Evolutionary conservation across 163 green algal species (phyloP), one percentile per base, ranked within the genome.

Genomic region (Chloromonas sp.): DNA sequence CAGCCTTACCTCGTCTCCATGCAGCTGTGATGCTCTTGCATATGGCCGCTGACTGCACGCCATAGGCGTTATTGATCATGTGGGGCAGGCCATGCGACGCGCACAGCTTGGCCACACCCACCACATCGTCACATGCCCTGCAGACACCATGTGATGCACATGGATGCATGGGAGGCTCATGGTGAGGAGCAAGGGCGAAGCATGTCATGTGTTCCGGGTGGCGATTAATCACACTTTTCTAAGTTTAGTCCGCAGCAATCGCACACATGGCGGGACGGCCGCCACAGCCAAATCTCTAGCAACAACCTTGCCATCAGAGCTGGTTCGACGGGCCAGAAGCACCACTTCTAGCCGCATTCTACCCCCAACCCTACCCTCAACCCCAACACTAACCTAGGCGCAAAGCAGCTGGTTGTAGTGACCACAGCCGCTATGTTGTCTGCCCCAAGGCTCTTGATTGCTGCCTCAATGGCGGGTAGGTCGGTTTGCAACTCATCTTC

Each of bases 41-140:
- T 0, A 94, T 82, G 60, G 82, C 74, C 14, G 87, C 82, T 84
- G 85, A 86, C 91, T 98, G 97, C 59, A 99, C 94, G 1, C 97
- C 97, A 86, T 99, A 99, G 1, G 97, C 97, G 84, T 99, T 98
- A 91, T 99, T 99, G 88, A 99, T 92, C 0, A 99, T 86, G 92
- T 99, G 97, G 0, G 89, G 86, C 13, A 99, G 83, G 60, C 89
- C 92, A 0, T 81, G 14, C 8, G 60, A 59, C 2, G 81, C 85
- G 83, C 95, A 98, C 81, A 99, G 87, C 85, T 92, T 94, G n/a
- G 96, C 96, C 0, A 99, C 88, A 87, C 58, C 81, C 58, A 96
- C 87, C 1, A 97, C 87, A 79, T 95, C 89, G 89, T 98, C 96
- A 5, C 88, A 70, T 0, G 90, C 92, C 2, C 96, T 90, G 87